Evolutionary conservation across 345 rosid genomes (phyloP).

Genomic region (Eucalyptus albens): DNA sequence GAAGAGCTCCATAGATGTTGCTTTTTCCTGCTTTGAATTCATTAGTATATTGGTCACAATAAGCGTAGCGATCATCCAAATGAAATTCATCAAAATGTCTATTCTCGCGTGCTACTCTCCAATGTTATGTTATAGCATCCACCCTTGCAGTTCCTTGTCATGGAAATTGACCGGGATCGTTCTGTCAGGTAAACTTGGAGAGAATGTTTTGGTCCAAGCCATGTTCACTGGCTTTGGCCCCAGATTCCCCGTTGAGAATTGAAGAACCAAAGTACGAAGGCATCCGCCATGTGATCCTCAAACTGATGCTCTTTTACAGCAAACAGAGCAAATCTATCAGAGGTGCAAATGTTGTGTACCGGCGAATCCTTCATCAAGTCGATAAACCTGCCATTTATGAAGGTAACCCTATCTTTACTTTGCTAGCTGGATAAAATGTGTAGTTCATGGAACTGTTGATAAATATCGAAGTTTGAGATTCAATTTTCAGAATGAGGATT

Average conservation of each 20-base stretch:
- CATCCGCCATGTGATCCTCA: conserved; percentile 36
- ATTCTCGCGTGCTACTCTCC: not conserved
- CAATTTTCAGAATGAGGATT: not conserved
- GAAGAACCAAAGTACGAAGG: conserved; percentile 77
- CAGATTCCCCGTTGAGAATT: conserved; percentile 55
- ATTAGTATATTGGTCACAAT: not conserved
- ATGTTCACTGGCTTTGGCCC: conserved; percentile 67
- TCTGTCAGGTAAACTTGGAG: conserved; percentile 51
- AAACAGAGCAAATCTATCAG: conserved; percentile 82
- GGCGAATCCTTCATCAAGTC: conserved; percentile 55
- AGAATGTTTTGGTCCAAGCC: conserved; percentile 86
- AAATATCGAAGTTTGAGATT: not conserved
- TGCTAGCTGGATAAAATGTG: not conserved
- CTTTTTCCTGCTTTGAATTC: not conserved
- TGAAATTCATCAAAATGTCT: not conserved
- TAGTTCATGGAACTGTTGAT: not conserved
- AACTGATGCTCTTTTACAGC: conserved; percentile 72
- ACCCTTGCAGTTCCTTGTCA: not conserved
- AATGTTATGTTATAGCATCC: not conserved
- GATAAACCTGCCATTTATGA: conserved; percentile 58
- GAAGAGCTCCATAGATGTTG: not conserved
- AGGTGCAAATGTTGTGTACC: conserved; percentile 74
- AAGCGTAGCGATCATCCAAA: not conserved
- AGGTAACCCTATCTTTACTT: not conserved
- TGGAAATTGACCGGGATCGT: not conserved